These are phyloP conservation scores for Scytalidium sp. DNA, from an alignment of 2,329 filamentous ascomycete genomes.

Conservation along the genomic window DNA sequence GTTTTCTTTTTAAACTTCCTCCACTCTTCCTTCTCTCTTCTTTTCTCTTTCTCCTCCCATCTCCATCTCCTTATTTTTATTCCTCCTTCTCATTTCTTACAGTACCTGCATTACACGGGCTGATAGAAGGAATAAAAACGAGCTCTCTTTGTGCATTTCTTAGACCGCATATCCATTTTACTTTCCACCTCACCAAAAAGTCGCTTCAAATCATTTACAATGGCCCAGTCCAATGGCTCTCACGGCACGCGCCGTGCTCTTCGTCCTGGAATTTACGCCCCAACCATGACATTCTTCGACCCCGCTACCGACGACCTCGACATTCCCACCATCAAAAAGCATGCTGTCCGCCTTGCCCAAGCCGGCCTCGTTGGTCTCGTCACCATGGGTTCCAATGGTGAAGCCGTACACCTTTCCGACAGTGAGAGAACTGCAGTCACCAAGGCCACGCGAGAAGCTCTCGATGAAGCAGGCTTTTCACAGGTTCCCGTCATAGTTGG, in stretches of 20 bases:
- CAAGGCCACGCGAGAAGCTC: slow-evolving; percentile 72
- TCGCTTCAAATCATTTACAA: neutral
- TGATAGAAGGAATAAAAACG: neutral
- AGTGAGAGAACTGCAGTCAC: slow-evolving; percentile 76
- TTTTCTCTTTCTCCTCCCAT: slow-evolving; percentile 1
- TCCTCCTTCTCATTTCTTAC: neutral
- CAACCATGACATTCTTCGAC: slow-evolving; percentile 89
- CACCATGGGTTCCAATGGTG: slow-evolving; percentile 87
- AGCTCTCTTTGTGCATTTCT: neutral
- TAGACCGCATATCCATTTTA: neutral
- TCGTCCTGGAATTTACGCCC: slow-evolving; percentile 80
- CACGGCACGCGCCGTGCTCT: slow-evolving; percentile 51
- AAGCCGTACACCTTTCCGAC: slow-evolving; percentile 79
- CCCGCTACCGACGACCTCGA: slow-evolving; percentile 81
- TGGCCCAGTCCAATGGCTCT: slow-evolving; percentile 28
- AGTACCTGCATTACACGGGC: neutral
- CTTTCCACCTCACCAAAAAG: neutral
- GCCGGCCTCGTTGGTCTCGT: slow-evolving; percentile 80
- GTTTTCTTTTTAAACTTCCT: slow-evolving; percentile 6
- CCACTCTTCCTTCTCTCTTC: slow-evolving; percentile 1
- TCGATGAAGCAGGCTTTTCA: slow-evolving; percentile 75
- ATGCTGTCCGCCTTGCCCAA: slow-evolving; percentile 73
- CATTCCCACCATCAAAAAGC: slow-evolving; percentile 73
- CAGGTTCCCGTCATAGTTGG: slow-evolving; percentile 79
- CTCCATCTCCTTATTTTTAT: neutral